Evolutionary conservation across 73 alveolate genomes (phyloP), one percentile per base, ranked within the genome.

Genomic region (Tetrahymena borealis): DNA sequence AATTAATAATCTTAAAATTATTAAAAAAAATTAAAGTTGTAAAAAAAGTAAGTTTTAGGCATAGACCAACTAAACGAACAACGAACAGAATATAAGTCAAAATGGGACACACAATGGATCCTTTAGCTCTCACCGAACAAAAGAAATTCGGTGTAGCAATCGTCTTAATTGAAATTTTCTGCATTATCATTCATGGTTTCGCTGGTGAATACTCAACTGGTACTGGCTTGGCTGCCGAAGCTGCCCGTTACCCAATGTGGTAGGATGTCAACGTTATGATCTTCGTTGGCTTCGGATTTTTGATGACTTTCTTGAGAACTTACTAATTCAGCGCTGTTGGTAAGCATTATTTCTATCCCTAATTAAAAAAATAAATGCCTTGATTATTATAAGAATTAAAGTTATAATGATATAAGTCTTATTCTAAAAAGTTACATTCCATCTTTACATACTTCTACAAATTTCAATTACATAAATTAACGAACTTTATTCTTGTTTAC

Each of bases 241-340:
- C 85, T n/a, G 33, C 85, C 28, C 85, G 92, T 93, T 97, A 96
- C 91, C 95, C 97, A 13, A 39, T 93, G 93, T 96, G 96, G 91
- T 94, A 96, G 90, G 98, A 96, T 94, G 95, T 96, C 41, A 97
- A 95, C 91, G 96, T 96, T 42, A 96, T 97, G 98, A 96, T 97
- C 94, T 97, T 96, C 79, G 96, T 97, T 37, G 99, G 99, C 9
- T 97, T 97, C 93, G 99, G 99, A 33, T 94, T 97, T 92, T 92
- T 96, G 78, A 94, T 94, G 97, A 94, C 92, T 40, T 96, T 96
- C 91, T 93, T 96, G 8, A 91, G 94, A 39, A 79, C 39, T 39
- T 40, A 96, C 94, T 94, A 95, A 11, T 96, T 60, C 85, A 60
- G 85, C 28, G 85, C 85, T 15, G 85, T 60, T 60, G 85, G 85